Percentiles rank a stretch among this genome's conserved stretches.
Conservation (phyloP, 1,284 basidiomycete genomes). For the Puccinia horiana region DNA sequence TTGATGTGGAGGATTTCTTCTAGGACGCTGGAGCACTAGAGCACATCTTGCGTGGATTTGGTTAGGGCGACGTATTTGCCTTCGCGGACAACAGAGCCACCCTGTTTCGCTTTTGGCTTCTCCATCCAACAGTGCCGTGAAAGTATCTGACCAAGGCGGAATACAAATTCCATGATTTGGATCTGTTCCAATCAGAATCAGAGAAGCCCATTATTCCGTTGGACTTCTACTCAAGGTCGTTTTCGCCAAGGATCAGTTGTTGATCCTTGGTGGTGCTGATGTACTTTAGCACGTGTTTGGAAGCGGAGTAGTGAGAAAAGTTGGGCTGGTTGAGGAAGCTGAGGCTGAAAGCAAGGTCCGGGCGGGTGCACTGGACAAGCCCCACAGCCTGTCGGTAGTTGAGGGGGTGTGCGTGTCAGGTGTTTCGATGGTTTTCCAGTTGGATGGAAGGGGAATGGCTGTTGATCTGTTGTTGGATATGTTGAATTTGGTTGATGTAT, state of each 20-base stretch:
- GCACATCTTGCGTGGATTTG: too few relatives aligned
- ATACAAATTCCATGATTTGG: not conserved
- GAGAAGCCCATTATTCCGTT: not conserved
- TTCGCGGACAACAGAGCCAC: too few relatives aligned
- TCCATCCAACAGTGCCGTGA: too few relatives aligned
- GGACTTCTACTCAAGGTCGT: not conserved
- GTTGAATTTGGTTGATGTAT: not conserved
- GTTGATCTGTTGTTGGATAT: not conserved
- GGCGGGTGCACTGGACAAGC: too few relatives aligned
- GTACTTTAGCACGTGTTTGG: not conserved
- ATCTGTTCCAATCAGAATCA: slow-evolving; percentile 21
- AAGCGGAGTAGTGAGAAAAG: too few relatives aligned
- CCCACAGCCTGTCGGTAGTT: not conserved
- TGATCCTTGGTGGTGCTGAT: not conserved
- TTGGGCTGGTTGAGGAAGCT: too few relatives aligned
- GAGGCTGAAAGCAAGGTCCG: too few relatives aligned
- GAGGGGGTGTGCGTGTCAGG: not conserved
- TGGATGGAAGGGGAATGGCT: not conserved
- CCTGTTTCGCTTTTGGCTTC: too few relatives aligned
- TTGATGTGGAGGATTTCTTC: too few relatives aligned
- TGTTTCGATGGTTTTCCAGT: not conserved
- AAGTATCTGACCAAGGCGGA: too few relatives aligned
- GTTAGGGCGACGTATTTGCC: too few relatives aligned
- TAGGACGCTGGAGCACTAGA: too few relatives aligned
- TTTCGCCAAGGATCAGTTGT: not conserved